Base-by-base conservation (phyloP, 2,329 filamentous ascomycete species). In the Aspergillus sp. region DNA sequence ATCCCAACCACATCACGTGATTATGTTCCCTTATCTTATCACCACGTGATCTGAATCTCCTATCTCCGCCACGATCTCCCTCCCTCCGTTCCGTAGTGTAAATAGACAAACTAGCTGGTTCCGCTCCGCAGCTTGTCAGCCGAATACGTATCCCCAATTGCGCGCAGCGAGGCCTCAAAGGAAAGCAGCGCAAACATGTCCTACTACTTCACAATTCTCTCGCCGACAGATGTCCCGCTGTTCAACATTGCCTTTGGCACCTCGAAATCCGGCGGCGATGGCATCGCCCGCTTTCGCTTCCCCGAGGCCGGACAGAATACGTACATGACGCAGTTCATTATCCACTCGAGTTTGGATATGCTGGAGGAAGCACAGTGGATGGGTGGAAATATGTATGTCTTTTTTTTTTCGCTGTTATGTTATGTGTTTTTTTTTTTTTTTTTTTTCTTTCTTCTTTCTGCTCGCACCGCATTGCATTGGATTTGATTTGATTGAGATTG, bases 191-290 rank as follows among this genome's bases (percentile, higher is more conserved):
- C 17, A 17, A 81, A 66, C 63, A 98, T 98, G 95, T 97, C 93
- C 60, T 99, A 98, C 83, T 97, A 97, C 81, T 98, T 99, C 79
- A 90, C 90, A 72, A 96, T 99, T 67, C 86, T 99, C 75, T 95
- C 93, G 71, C 96, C 92, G 21, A 90, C 91, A 68, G 95, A 99
- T 80, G 96, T 93, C 72, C 93, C 95, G 35, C 85, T 99, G 66
- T 99, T 98, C 79, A 93, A 96, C 79, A 86, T 96, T 77, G 93
- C 96, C 73, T 99, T 99, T 74, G 95, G 95, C 68, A 97, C 93
- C 40, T 96, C 91, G 41, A 97, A 97, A 77, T 89, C 92, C 68
- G 93, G 93, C 78, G 93, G 93, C 73, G 95, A 98, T 81, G 95
- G 95, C 67, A 83, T 92, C 73, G 85, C 93, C 48, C 89, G 90